phyloP scores from a whole-genome alignment of 2,329 filamentous ascomycete genomes.

The Phoma sp. region DNA sequence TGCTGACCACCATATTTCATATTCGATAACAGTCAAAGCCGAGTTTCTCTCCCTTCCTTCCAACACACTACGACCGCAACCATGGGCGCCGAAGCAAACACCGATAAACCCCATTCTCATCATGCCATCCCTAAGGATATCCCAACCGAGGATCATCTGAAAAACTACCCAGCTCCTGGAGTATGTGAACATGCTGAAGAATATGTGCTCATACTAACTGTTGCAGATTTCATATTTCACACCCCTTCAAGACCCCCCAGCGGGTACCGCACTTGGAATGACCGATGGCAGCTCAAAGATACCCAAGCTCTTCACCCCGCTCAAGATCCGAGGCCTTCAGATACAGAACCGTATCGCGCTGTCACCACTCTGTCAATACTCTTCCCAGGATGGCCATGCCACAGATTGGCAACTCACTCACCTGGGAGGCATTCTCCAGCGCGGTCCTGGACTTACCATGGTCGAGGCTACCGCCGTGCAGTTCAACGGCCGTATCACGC shows the following conservation, averaged over 20 bases:
- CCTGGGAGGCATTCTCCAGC: conserved; percentile 76
- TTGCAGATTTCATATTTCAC: conserved; percentile 55
- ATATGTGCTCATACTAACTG: conserved; percentile 11
- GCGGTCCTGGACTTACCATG: conserved; percentile 75
- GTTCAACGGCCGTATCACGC: conserved; percentile 81
- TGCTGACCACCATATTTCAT: conserved; percentile 4
- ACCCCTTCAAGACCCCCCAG: conserved; percentile 53
- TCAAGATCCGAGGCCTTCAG: conserved; percentile 64
- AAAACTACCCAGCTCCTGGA: conserved; percentile 53
- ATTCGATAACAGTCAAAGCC: conserved; percentile 5
- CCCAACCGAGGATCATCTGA: conserved; percentile 42
- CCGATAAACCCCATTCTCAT: conserved; percentile 37
- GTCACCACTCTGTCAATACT: conserved; percentile 65
- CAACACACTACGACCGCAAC: conserved; percentile 1
- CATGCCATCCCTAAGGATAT: conserved; percentile 42
- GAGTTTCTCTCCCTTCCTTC: not conserved
- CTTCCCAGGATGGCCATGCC: conserved; percentile 71
- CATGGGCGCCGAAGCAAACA: conserved; percentile 33
- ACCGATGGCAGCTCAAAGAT: conserved; percentile 59
- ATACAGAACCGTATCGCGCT: conserved; percentile 72
- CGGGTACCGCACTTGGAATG: conserved; percentile 54
- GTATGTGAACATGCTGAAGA: conserved; percentile 32
- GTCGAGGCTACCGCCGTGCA: conserved; percentile 80
- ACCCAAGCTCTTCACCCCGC: conserved; percentile 65
- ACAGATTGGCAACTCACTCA: conserved; percentile 85